Conservation (phyloP, 768 basidiomycete species). For the Basidioascus undulatus region DNA sequence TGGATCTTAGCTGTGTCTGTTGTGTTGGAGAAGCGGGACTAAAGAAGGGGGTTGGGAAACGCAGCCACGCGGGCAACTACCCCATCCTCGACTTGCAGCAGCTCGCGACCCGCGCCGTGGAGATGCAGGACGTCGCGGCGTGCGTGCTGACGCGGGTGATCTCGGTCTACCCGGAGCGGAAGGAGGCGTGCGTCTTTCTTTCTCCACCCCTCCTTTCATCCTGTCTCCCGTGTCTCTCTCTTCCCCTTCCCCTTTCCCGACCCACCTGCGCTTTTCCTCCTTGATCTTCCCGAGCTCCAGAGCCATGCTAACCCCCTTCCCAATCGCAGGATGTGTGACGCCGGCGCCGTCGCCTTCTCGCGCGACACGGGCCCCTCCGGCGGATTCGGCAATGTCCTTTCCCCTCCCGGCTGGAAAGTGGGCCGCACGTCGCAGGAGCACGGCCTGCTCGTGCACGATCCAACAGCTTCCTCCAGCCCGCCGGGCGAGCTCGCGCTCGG, state of each 20-base stretch:
- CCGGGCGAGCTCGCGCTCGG: constrained; percentile 28
- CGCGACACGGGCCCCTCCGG: constrained; percentile 17
- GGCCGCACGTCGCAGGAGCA: constrained; percentile 31
- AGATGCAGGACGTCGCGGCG: constrained; percentile 33
- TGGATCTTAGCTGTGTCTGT: no score
- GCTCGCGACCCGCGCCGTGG: constrained; percentile 42
- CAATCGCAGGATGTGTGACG: constrained; percentile 16
- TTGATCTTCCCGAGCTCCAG: no score
- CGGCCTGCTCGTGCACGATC: constrained; percentile 28
- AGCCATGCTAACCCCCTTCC: no score
- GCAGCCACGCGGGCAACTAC: constrained; percentile 53
- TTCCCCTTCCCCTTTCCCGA: not conserved
- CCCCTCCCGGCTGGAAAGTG: constrained; percentile 24
- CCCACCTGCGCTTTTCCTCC: no score
- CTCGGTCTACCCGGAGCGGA: constrained; percentile 53
- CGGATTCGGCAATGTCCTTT: no score
- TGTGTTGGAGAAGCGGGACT: no score
- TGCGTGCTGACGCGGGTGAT: constrained; percentile 46
- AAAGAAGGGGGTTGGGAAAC: no score
- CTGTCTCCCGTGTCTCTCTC: constrained; percentile 6
- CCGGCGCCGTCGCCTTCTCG: constrained; percentile 16
- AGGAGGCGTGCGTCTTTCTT: no score
- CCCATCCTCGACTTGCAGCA: constrained; percentile 67
- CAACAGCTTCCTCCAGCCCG: not conserved
- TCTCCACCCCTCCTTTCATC: no score